phyloP scores from a whole-genome alignment of 306 rosid species.

The Medicago truncatula region DNA sequence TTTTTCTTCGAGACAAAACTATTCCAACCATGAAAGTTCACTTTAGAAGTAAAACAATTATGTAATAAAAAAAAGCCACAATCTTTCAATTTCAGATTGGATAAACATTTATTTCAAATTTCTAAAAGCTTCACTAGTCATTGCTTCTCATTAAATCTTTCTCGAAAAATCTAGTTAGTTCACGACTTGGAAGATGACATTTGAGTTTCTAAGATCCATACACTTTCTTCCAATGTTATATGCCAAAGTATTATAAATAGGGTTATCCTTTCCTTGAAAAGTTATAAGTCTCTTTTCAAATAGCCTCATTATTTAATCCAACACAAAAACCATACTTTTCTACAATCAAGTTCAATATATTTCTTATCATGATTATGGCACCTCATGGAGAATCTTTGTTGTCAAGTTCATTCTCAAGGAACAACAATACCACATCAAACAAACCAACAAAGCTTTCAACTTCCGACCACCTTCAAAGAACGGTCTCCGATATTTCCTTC shows the following conservation, averaged over 20 bases:
- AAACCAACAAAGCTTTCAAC: constrained; percentile 59
- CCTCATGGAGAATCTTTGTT: constrained; percentile 75
- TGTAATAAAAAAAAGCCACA: neutral
- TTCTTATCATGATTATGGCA: constrained; percentile 54
- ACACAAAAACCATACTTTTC: constrained; percentile 4
- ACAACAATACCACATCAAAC: constrained; percentile 46
- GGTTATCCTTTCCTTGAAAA: neutral
- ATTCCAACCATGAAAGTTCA: constrained; percentile 40
- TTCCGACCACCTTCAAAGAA: constrained; percentile 65
- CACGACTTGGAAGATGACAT: constrained; percentile 64
- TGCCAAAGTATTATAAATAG: constrained; percentile 61
- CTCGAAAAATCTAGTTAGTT: constrained; percentile 58
- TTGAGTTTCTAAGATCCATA: constrained; percentile 57
- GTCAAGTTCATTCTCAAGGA: constrained; percentile 39
- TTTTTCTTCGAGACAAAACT: constrained; percentile 33
- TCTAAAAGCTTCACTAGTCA: constrained; percentile 43
- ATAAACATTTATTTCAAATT: too few species aligned
- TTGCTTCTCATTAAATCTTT: constrained; percentile 46
- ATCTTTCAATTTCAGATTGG: constrained; percentile 16
- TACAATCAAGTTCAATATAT: constrained; percentile 21
- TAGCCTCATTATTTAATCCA: too few species aligned
- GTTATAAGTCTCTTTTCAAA: neutral
- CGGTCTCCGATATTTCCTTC: constrained; percentile 76
- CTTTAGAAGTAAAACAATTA: neutral
- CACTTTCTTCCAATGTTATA: constrained; percentile 11